phyloP scores from a whole-genome alignment of 2,329 filamentous ascomycete genomes.

The Aspergillus chevalieri region DNA sequence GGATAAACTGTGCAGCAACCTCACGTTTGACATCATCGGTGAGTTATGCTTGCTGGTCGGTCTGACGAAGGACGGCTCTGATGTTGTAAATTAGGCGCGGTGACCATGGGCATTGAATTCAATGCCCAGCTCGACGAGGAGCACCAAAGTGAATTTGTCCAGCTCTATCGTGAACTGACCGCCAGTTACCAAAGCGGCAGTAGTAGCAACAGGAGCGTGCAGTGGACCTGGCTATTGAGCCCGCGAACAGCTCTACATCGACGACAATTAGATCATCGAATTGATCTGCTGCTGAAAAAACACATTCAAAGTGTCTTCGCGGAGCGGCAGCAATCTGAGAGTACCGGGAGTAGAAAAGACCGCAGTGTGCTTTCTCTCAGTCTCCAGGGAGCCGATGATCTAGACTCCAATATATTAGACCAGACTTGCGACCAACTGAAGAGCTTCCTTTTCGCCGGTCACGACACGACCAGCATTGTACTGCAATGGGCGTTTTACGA shows the following conservation, averaged over 20 bases:
- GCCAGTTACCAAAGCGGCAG: slow-evolving; percentile 2
- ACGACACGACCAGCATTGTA: slow-evolving; percentile 15
- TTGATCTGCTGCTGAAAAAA: slow-evolving; percentile 4
- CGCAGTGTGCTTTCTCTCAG: slow-evolving; percentile 10
- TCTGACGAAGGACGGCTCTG: background rate
- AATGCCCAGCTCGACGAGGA: slow-evolving; percentile 12
- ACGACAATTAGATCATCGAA: slow-evolving; percentile 1
- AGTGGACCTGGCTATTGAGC: background rate
- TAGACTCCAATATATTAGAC: slow-evolving; percentile 1
- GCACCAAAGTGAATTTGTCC: slow-evolving; percentile 15
- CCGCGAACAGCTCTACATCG: background rate
- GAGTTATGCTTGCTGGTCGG: background rate
- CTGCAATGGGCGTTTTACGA: slow-evolving; percentile 18
- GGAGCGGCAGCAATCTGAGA: slow-evolving; percentile 1
- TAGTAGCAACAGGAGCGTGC: background rate
- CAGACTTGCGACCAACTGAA: slow-evolving; percentile 21
- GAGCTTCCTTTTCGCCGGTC: slow-evolving; percentile 24
- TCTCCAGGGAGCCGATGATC: slow-evolving; percentile 2
- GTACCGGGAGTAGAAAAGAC: background rate
- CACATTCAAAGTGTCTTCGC: slow-evolving; percentile 3
- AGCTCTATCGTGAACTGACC: slow-evolving; percentile 16
- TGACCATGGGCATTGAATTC: slow-evolving; percentile 16
- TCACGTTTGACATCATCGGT: slow-evolving; percentile 32
- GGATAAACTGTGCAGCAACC: slow-evolving; percentile 18
- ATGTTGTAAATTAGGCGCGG: slow-evolving; percentile 6